phyloP scores from a whole-genome alignment of 306 rosid genomes.

The Adenanthera pavonina region DNA sequence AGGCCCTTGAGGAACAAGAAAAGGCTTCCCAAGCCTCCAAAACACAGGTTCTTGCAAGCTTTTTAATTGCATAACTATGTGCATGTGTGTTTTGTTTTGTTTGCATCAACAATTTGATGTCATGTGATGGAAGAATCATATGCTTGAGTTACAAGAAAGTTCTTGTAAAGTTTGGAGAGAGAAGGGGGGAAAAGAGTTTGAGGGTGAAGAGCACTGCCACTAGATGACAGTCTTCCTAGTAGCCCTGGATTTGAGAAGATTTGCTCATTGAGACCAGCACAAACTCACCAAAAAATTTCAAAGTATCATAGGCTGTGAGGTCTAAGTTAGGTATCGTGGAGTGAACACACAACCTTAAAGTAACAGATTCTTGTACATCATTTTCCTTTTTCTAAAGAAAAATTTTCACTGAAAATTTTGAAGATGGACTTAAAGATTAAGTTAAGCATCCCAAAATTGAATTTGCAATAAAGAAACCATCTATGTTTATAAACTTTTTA shows the following conservation, averaged over 20 bases:
- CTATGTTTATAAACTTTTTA: neutral
- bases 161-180: too few relatives aligned
- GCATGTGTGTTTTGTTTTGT: slow-evolving; percentile 8
- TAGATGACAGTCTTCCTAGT: neutral
- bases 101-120: slow-evolving; percentile 12
- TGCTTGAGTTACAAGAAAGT: slow-evolving; percentile 6
- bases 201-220: slow-evolving; percentile 25
- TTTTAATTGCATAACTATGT: slow-evolving; percentile 7
- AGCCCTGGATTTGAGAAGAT: neutral
- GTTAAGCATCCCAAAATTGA: neutral
- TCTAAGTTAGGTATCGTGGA: neutral
- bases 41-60: slow-evolving; percentile 59
- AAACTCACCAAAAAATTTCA: slow-evolving; percentile 16
- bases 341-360: too few relatives aligned
- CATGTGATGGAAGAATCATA: slow-evolving; percentile 23
- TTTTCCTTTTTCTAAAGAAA: neutral
- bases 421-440: neutral
- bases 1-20: slow-evolving; percentile 90
- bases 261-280: neutral
- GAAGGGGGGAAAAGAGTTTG: too few relatives aligned
- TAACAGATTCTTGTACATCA: neutral
- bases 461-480: neutral
- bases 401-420: neutral
- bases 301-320: neutral
- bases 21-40: slow-evolving; percentile 62